Percentiles rank a stretch among this genome's conserved stretches.
These are phyloP conservation scores for Neofusicoccum parvum DNA, from an alignment of 2,329 filamentous ascomycete genomes.

Conservation along the genomic window DNA sequence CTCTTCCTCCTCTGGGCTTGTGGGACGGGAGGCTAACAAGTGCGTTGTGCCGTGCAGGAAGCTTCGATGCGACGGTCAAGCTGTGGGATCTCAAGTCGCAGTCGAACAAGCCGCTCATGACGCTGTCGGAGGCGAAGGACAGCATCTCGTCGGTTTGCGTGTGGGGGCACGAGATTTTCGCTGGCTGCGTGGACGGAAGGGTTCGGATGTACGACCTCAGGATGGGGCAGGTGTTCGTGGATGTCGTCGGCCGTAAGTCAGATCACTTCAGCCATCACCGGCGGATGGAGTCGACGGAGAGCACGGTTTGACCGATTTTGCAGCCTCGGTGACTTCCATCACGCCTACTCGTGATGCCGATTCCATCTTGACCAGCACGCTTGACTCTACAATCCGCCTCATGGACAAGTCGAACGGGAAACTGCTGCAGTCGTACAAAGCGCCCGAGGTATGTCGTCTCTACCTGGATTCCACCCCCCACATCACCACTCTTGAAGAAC, in stretches of 20 bases:
- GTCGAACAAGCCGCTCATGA: conserved; percentile 67
- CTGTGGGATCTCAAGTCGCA: conserved; percentile 58
- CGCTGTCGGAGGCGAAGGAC: conserved; percentile 72
- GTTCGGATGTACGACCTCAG: conserved; percentile 81
- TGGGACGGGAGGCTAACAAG: neutral
- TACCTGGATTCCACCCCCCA: neutral
- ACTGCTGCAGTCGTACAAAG: conserved; percentile 71
- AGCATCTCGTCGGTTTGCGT: conserved; percentile 56
- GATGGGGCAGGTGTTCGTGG: conserved; percentile 69
- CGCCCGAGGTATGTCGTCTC: conserved; percentile 28
- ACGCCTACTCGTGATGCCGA: conserved; percentile 71
- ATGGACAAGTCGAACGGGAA: conserved; percentile 78
- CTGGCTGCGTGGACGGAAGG: conserved; percentile 81
- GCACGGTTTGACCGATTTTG: neutral
- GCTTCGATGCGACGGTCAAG: conserved; percentile 74
- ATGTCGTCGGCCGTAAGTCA: conserved; percentile 64
- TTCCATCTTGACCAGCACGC: conserved; percentile 70
- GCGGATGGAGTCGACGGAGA: conserved; percentile 23
- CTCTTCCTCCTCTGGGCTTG: too few relatives aligned
- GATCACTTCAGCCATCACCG: neutral
- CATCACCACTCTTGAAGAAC: neutral
- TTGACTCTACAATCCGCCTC: conserved; percentile 77
- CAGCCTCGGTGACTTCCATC: conserved; percentile 72
- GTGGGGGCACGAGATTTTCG: conserved; percentile 59
- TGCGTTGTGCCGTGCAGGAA: conserved; percentile 45